These are phyloP conservation scores for Wickerhamomyces bisporus DNA, from an alignment of 805 yeast species.

Conservation along the genomic window DNA sequence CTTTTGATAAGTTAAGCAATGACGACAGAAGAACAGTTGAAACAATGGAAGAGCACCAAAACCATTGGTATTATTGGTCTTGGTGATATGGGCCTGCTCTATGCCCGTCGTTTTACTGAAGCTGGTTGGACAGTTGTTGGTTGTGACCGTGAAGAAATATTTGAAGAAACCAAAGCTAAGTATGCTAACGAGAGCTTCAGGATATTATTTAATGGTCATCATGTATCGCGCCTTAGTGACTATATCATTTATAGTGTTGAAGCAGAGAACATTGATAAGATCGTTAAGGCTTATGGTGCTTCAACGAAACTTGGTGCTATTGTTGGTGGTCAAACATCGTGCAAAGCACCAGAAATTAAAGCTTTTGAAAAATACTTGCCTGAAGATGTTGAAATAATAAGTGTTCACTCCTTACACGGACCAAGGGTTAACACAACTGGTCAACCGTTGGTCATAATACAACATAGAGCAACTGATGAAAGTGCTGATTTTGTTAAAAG, in stretches of 20 bases:
- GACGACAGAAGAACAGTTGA: not conserved
- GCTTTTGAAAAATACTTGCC: slow-evolving; percentile 82
- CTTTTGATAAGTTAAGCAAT: not conserved
- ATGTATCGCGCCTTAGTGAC: slow-evolving; percentile 76
- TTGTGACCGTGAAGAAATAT: slow-evolving; percentile 74
- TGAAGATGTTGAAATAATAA: slow-evolving; percentile 71
- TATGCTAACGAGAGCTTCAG: slow-evolving; percentile 41
- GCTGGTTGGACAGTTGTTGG: slow-evolving; percentile 91
- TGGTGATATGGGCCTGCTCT: slow-evolving; percentile 94
- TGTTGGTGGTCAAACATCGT: slow-evolving; percentile 98
- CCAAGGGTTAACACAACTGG: slow-evolving; percentile 86
- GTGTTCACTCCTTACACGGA: slow-evolving; percentile 92
- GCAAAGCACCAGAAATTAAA: slow-evolving; percentile 83
- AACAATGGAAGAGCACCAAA: slow-evolving; percentile 39
- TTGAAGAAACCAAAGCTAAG: slow-evolving; percentile 37
- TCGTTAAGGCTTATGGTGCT: slow-evolving; percentile 77
- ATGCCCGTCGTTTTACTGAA: slow-evolving; percentile 69
- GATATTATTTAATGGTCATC: slow-evolving; percentile 73
- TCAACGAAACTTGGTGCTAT: slow-evolving; percentile 82
- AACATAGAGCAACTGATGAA: slow-evolving; percentile 56
- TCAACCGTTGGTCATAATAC: slow-evolving; percentile 85
- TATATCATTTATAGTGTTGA: slow-evolving; percentile 88
- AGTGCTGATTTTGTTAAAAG: slow-evolving; percentile 56
- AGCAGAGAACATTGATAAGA: slow-evolving; percentile 73
- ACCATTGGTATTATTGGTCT: slow-evolving; percentile 88